Evolutionary conservation across 2,329 filamentous ascomycete genomes (phyloP), one percentile per base, ranked within the genome.

Genomic region (Dothideomycetes sp.): DNA sequence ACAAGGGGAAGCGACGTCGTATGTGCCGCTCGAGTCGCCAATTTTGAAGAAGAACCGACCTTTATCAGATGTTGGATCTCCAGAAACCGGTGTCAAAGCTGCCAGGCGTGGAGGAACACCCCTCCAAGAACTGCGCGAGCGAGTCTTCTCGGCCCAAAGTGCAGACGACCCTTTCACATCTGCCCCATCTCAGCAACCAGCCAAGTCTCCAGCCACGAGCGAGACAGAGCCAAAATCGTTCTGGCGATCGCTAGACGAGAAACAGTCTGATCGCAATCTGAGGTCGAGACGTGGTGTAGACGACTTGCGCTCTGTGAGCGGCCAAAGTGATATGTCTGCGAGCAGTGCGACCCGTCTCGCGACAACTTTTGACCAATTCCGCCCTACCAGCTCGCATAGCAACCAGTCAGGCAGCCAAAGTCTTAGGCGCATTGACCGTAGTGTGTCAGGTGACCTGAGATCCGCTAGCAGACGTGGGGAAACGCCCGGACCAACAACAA

Each of bases 391-490:
- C 24, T 17, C 38, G 4, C 48, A 62, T 34, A 71, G 67, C 55
- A 62, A 65, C 40, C 57, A 57, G 4, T 70, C 68, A 48, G 78
- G 70, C 60, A 66, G 70, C 44, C 65, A 69, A 46, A 75, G 70
- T 53, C 72, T 91, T 45, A 75, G 86, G 53, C 76, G 84, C 47
- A 72, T 75, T 47, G 77, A 80, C 50, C 68, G 72, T 36, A 72
- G 69, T 58, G 56, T 79, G 60, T 88, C 83, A 71, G 80, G 82
- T 61, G 84, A 93, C 69, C 70, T 93, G 52, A 68, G 81, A 64
- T 75, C 74, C 50, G 75, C 76, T 50, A 76, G 76, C 62, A 74
- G 74, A 71, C 72, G 68, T 65, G 64, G 22, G 22, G 64, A 65
- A 56, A 59, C 60, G 62, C 59, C 58, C 50, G 53, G 56, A 47